Evolutionary conservation across 352 stramenopile genomes (phyloP), one percentile per base, ranked within the genome.

Genomic region (Phytophthora litchii): DNA sequence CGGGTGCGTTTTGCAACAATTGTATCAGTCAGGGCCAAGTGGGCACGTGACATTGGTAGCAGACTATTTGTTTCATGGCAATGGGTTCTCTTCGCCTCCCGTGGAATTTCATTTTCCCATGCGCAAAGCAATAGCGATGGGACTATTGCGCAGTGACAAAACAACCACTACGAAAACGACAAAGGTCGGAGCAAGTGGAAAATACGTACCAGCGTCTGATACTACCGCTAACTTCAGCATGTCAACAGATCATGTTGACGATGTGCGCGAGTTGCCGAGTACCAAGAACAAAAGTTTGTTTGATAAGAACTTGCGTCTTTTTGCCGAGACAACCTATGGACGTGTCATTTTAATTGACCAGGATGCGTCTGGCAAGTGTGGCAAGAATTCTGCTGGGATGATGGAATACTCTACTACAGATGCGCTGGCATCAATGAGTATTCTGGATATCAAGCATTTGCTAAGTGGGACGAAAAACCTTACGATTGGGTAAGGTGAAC

Each of bases 381-480:
- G 35, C 34, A 76, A 68, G 35, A 72, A 72, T 23, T 38, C 59
- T 23, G 57, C 61, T 11, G 69, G 61, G 2, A 45, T 78, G 44
- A 45, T 64, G 31, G 64, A 85, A 47, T 85, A 72, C 45, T 29
- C 55, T 0, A 70, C 77, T 4, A 42, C 46, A 11, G 78, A 88
- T 20, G 78, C 72, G n/a, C 73, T 88, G 6, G 70, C 77, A 20
- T 63, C 52, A 6, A 78, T 78, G 48, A 67, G 41, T 29, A 84
- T 87, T 31, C 20, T 81, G 16, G 74, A 87, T 47, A 78, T 87
- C 45, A 85, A 87, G 25, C 64, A 70, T 34, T 60, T 88, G 21
- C 48, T 88, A 11, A 66, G 66, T 20, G 69, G 78, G 25, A 71
- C 74, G 1, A 85, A 80, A 60, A 80, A 78, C 29, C 54, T 88